phyloP scores from a whole-genome alignment of 768 basidiomycete species.

The Neoboletus magnificus region DNA sequence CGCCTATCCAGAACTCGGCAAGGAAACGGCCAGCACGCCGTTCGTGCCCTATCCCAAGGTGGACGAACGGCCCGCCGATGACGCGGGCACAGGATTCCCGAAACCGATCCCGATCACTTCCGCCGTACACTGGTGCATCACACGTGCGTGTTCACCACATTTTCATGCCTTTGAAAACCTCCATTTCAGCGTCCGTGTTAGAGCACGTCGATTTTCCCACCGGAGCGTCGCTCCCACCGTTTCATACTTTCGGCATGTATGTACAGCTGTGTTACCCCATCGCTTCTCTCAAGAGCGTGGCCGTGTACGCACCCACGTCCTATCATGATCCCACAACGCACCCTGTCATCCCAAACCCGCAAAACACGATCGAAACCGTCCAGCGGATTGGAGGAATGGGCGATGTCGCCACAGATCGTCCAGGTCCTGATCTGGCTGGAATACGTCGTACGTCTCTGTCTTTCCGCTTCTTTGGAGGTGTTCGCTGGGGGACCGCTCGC shows the following conservation, averaged over 20 bases:
- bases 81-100: constrained; percentile 43
- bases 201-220: constrained; percentile 6
- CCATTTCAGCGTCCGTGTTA: constrained; percentile 3
- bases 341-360: constrained; percentile 19
- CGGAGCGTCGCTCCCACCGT: constrained; percentile 19
- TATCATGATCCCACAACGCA: constrained; percentile 7
- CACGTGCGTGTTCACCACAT: constrained; percentile 27
- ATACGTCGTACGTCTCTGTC: constrained; percentile 17
- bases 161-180: background rate
- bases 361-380: constrained; percentile 21
- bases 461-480: constrained; percentile 15
- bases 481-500: constrained; percentile 39
- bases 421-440: constrained; percentile 13
- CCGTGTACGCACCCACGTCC: constrained; percentile 21
- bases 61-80: background rate
- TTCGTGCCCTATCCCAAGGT: constrained; percentile 14
- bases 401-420: constrained; percentile 13
- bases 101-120: constrained; percentile 39
- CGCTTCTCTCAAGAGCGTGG: constrained; percentile 8
- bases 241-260: constrained; percentile 18
- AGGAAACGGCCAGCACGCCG: background rate
- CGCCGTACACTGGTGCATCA: constrained; percentile 33
- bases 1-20: constrained; percentile 7
- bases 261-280: constrained; percentile 17
- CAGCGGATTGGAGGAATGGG: constrained; percentile 22